Evolutionary conservation across 2,329 filamentous ascomycete species (phyloP), one percentile per base, ranked within the genome.

Genomic region (Endoconidiophora polonica): DNA sequence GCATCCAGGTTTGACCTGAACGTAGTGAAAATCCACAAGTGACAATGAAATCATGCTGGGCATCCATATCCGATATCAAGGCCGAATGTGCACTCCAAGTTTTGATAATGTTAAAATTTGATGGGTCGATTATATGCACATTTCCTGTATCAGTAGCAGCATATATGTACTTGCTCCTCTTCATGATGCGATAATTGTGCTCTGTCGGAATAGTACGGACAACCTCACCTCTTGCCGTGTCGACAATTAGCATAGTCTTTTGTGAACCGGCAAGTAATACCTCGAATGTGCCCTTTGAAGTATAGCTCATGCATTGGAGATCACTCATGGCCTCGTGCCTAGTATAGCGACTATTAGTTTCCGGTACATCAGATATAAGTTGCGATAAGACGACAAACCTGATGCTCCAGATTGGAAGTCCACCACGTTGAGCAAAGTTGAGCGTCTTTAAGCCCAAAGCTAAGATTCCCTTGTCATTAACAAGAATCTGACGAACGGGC

Each of bases 31-130:
- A 94, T 36, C 91, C 91, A 63, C 91, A 98, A 3, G 91, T 96
- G 20, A 96, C 83, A 49, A 98, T 79, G 57, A 91, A 91, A 62
- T 96, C 90, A 59, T 91, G 86, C 60, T 91, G 85, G 6, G 88
- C 86, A 66, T 98, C 91, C 85, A 98, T 95, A 62, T 96, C 90
- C 63, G 86, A 94, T 61, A 98, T 85, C 47, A 80, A 77, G 6
- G 86, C 84, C 1, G 82, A 81, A 61, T 98, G 91, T 0, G 90
- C 87, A 61, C 86, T 86, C 84, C 91, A 98, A 9, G 77, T 78
- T 62, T 90, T 93, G 57, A 91, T 71, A 4, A 94, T 73, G 40
- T 77, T 74, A 59, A 94, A 84, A 50, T 74, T 85, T 49, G 77
- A 70, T 1, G 88, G 77, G 60, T 94, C 90, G 20, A 98, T 71